These are phyloP conservation scores for Gnomoniopsis smithogilvyi DNA, from an alignment of 2,329 filamentous ascomycete genomes.

Conservation along the genomic window DNA sequence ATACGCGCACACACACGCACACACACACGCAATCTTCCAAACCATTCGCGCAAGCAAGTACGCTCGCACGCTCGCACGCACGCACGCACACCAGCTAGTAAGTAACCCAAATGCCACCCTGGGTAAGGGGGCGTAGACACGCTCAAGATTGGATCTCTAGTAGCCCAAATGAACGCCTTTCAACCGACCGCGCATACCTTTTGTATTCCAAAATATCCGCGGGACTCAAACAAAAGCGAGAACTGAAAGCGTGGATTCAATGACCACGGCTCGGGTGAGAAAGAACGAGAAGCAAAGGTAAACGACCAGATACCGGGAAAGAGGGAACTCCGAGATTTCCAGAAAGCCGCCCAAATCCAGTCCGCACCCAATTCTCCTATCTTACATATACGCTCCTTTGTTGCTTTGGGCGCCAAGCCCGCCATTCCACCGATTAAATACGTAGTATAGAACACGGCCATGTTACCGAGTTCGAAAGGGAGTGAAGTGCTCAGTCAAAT, in stretches of 20 bases:
- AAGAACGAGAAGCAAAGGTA: background rate
- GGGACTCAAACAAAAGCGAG: background rate
- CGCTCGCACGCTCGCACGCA: background rate
- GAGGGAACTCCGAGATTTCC: background rate
- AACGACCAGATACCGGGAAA: background rate
- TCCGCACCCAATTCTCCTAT: background rate
- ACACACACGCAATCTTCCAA: background rate
- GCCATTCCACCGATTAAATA: background rate
- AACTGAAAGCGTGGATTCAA: background rate
- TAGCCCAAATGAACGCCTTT: slow-evolving; percentile 9
- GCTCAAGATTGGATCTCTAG: slow-evolving; percentile 1
- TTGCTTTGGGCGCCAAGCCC: background rate
- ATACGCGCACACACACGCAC: background rate
- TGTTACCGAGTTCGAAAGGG: background rate
- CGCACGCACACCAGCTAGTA: background rate
- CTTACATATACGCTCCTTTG: background rate
- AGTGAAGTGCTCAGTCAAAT: background rate
- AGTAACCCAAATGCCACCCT: background rate
- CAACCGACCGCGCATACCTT: background rate
- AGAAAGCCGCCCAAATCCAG: background rate
- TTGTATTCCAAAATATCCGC: background rate
- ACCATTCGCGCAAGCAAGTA: background rate
- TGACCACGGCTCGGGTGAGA: background rate
- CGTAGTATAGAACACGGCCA: background rate
- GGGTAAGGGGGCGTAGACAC: background rate